Conservation (phyloP, 345 rosid genomes). For the Populus nigra region DNA sequence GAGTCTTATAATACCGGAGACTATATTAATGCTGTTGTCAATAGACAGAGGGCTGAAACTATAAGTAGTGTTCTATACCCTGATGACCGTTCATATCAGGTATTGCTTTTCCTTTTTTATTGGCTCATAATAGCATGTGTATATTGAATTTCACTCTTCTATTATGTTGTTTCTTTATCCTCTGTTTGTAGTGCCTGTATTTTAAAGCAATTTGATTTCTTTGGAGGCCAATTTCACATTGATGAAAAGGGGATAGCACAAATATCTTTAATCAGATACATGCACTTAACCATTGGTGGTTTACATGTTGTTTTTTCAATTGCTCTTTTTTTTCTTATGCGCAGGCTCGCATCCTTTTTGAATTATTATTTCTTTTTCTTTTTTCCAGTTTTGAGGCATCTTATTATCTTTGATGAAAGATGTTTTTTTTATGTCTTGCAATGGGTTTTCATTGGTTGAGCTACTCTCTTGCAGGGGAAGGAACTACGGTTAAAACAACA, state of each 20-base stretch:
- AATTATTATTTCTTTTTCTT: neutral
- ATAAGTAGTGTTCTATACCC: constrained; percentile 47
- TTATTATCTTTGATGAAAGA: neutral
- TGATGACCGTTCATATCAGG: constrained; percentile 48
- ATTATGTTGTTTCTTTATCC: neutral
- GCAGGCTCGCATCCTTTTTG: neutral
- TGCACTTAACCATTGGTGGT: too few relatives aligned
- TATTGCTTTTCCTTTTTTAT: constrained; percentile 12
- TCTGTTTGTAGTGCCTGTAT: neutral
- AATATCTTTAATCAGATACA: neutral
- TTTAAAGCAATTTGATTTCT: constrained; percentile 3
- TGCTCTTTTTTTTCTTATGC: too few relatives aligned
- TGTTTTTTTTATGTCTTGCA: neutral
- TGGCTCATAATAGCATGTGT: constrained; percentile 5
- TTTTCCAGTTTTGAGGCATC: neutral
- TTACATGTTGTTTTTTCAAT: neutral
- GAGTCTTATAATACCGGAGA: constrained; percentile 49
- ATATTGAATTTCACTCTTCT: neutral
- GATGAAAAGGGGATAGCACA: neutral
- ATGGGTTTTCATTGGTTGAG: constrained; percentile 9
- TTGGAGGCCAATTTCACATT: neutral
- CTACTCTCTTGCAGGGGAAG: constrained; percentile 39
- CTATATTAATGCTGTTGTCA: constrained; percentile 46
- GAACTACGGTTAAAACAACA: constrained; percentile 53
- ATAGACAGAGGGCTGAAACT: constrained; percentile 45